Evolutionary conservation across 768 basidiomycete species (phyloP).

Genomic region (Russula olivacea): DNA sequence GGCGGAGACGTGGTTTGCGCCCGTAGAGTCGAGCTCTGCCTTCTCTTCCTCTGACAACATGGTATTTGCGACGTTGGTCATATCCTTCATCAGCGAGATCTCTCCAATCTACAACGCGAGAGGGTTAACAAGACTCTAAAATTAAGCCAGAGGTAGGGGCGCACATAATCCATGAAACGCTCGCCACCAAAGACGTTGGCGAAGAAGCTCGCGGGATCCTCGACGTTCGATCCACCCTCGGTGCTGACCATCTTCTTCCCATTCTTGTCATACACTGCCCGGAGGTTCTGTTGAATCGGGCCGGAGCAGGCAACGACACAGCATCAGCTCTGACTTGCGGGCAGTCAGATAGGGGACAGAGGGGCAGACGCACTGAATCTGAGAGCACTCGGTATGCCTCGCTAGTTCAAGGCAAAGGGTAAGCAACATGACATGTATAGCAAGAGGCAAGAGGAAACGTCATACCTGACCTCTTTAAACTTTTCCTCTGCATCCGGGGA

Average conservation of each 20-base stretch:
- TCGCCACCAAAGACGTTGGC: conserved; percentile 95
- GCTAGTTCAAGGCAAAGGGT: conserved; percentile 36
- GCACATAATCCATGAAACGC: conserved; percentile 80
- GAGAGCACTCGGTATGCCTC: conserved; percentile 95
- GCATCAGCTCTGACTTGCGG: conserved; percentile 1
- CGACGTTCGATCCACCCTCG: conserved; percentile 72
- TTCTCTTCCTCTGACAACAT: conserved; percentile 93
- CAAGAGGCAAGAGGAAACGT: conserved; percentile 5
- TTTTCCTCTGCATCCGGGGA: conserved; percentile 90
- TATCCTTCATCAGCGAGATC: conserved; percentile 92
- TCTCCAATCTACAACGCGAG: conserved; percentile 75
- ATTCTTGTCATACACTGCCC: conserved; percentile 91
- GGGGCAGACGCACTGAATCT: conserved; percentile 50
- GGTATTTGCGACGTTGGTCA: conserved; percentile 76
- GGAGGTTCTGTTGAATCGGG: conserved; percentile 55
- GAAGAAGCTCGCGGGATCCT: conserved; percentile 93
- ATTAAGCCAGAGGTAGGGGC: conserved; percentile 29
- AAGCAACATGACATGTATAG: neutral
- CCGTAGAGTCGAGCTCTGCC: conserved; percentile 46
- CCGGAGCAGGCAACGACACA: conserved; percentile 4
- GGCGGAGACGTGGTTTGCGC: conserved; percentile 27
- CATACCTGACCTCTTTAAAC: conserved; percentile 93
- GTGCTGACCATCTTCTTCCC: conserved; percentile 86
- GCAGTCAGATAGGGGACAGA: neutral
- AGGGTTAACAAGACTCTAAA: conserved; percentile 7